Evolutionary conservation across 345 rosid species (phyloP).

Genomic region (Hevea brasiliensis): DNA sequence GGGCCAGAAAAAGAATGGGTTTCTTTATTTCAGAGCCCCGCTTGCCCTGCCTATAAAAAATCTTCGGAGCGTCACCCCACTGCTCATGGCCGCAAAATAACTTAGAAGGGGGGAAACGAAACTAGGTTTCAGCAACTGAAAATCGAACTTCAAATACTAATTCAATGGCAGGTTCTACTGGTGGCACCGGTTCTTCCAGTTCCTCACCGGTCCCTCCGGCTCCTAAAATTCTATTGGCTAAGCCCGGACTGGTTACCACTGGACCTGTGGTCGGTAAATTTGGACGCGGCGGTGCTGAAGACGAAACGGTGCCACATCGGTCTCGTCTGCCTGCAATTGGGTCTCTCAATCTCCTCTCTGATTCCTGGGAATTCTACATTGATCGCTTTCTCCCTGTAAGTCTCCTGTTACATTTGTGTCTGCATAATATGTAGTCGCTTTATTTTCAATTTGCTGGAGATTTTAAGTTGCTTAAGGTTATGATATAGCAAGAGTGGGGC

Average conservation of each 20-base stretch:
- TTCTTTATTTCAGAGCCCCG: no score
- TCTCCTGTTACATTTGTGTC: not conserved
- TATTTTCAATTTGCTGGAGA: not conserved
- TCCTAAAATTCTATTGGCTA: slow-evolving; percentile 76
- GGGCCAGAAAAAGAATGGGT: no score
- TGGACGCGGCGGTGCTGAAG: slow-evolving; percentile 55
- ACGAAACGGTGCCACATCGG: slow-evolving; percentile 52
- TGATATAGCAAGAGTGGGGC: not conserved
- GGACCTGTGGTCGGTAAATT: slow-evolving; percentile 54
- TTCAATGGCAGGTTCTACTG: slow-evolving; percentile 42
- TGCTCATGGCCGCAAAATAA: not conserved
- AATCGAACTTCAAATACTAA: not conserved
- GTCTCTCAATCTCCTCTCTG: slow-evolving; percentile 78
- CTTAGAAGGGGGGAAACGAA: not conserved
- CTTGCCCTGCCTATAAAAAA: no score
- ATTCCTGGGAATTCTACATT: slow-evolving; percentile 82
- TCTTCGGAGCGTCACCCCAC: no score
- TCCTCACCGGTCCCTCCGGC: slow-evolving; percentile 40
- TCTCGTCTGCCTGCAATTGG: slow-evolving; percentile 65
- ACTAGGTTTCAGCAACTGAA: not conserved
- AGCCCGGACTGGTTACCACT: slow-evolving; percentile 52
- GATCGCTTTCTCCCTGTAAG: slow-evolving; percentile 84
- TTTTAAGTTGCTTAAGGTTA: not conserved
- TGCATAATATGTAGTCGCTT: not conserved
- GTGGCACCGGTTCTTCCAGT: slow-evolving; percentile 33